Evolutionary conservation across 305 asterid species (phyloP).

Genomic region (Rubia tinctorum): DNA sequence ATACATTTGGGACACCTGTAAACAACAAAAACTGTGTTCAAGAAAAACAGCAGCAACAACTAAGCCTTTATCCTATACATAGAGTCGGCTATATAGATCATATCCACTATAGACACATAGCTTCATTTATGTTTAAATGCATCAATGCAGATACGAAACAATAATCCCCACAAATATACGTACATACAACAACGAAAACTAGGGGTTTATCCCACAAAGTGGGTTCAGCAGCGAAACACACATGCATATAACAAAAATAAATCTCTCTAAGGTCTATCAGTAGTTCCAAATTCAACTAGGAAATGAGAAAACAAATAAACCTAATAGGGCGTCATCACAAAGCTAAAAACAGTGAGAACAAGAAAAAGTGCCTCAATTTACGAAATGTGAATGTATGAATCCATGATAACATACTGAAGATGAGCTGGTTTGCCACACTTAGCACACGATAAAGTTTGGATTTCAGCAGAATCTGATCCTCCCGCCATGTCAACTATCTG

Average conservation of each 20-base stretch:
- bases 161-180: neutral
- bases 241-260: neutral
- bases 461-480: conserved; percentile 59
- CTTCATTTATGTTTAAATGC: neutral
- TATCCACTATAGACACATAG: neutral
- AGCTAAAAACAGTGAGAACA: neutral
- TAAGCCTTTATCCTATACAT: too few species aligned
- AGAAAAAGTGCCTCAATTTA: neutral
- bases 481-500: conserved; percentile 49
- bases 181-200: neutral
- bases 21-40: neutral
- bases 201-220: neutral
- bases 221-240: neutral
- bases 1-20: conserved; percentile 95
- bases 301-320: neutral
- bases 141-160: neutral
- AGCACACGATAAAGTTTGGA: conserved; percentile 51
- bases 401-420: conserved; percentile 59
- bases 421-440: conserved; percentile 84
- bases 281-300: neutral
- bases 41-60: neutral
- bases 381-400: neutral
- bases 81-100: too few species aligned
- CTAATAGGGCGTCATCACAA: neutral
- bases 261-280: neutral